phyloP scores from a whole-genome alignment of 352 stramenopile genomes.

The Pythium apleroticum region DNA sequence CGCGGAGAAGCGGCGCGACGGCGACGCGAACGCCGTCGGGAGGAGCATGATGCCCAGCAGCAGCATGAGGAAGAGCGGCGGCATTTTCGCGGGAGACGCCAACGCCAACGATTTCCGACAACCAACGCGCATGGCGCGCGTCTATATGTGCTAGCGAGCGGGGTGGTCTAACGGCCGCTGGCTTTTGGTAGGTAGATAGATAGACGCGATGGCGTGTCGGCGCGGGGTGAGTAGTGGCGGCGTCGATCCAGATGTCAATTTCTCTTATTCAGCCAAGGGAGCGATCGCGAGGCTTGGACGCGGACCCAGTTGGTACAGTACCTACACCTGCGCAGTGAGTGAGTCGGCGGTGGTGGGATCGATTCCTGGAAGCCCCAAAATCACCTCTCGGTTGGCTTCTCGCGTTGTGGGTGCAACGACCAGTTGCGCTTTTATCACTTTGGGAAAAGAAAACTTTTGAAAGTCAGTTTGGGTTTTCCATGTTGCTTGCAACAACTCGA shows the following conservation, averaged over 20 bases:
- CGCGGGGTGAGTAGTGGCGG: neutral
- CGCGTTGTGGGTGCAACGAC: neutral
- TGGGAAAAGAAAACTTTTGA: neutral
- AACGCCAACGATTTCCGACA: conserved; percentile 6
- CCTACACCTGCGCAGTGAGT: neutral
- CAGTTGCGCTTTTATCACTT: neutral
- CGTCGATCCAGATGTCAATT: neutral
- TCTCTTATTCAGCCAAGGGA: neutral
- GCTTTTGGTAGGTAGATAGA: too few species aligned
- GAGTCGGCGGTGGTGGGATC: neutral
- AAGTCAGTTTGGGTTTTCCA: conserved; percentile 3
- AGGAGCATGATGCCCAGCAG: conserved; percentile 1
- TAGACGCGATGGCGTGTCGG: neutral
- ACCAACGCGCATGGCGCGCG: neutral
- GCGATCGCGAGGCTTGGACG: neutral
- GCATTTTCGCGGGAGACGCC: neutral
- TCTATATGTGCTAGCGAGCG: neutral
- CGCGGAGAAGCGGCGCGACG: conserved; percentile 14
- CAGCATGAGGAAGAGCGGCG: neutral
- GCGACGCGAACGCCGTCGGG: conserved; percentile 3
- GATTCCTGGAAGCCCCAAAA: neutral
- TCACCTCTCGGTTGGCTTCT: too few species aligned
- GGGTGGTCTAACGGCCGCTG: neutral
- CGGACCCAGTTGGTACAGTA: neutral
- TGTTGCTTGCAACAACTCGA: neutral